phyloP scores from a whole-genome alignment of 257 asterid species.

The Forsythia viridissima region DNA sequence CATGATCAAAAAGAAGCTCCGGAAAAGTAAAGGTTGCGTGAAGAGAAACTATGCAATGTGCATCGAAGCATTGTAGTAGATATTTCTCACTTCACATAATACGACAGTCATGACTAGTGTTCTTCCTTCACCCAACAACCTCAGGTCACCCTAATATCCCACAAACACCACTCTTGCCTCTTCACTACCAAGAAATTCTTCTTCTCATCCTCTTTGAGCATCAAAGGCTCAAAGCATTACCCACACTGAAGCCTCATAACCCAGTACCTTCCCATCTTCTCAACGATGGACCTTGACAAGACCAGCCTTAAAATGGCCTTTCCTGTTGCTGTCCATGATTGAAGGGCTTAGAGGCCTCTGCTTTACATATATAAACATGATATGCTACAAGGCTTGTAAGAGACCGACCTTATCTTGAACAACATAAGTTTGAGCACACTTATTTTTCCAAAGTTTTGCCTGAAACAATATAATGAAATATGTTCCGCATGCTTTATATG shows the following conservation, averaged over 20 bases:
- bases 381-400: background rate
- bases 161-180: background rate
- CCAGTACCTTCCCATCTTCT: background rate
- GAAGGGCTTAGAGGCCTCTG: background rate
- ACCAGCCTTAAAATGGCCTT: background rate
- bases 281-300: background rate
- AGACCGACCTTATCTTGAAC: background rate
- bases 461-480: background rate
- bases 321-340: background rate
- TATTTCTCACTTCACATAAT: background rate
- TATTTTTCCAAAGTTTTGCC: background rate
- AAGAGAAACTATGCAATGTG: constrained; percentile 1
- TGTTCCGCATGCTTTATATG: background rate
- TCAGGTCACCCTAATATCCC: background rate
- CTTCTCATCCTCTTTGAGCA: background rate
- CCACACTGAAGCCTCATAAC: background rate
- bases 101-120: background rate
- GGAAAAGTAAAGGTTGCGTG: background rate
- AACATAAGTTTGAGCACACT: background rate
- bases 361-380: background rate
- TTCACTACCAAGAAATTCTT: background rate
- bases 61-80: background rate
- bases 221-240: background rate
- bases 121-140: background rate
- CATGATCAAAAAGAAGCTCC: background rate